Evolutionary conservation across 768 basidiomycete species (phyloP), one percentile per base, ranked within the genome.

Genomic region (Daedaleopsis sinensis): DNA sequence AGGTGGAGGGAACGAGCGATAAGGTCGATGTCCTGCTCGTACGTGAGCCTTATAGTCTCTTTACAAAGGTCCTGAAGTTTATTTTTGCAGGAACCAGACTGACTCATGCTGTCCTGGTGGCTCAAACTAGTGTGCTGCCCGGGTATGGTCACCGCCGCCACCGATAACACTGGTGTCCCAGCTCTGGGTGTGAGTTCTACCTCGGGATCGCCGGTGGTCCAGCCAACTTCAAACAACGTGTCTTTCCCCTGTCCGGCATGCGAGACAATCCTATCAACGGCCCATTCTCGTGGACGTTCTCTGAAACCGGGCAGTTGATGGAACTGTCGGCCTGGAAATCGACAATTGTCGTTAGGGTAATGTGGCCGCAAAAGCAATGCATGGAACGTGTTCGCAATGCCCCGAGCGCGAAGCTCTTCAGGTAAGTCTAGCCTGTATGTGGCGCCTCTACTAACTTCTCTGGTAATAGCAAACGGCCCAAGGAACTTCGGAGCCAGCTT

Each of bases 401-500:
- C 43, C 3, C 72, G 66, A 2, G 43, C 27, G 36, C 42, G 27
- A 1, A 77, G 59, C 7, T 71, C 74, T 0, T 35, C 49, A 0
- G 78, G 74, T 1, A 79, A 46, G 2, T 74, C 63, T 0, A 80
- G 58, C 7, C 11, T 57, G 60, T 77, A 79, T 0, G 60, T 0
- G 67, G 73, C 8, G 46, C 64, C 1, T 62, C 27, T 13, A 3
- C 11, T 23, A 27, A 65, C 42, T 0, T 68, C 1, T 27, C 32
- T 35, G 32, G 10, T 0, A 1, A 79, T 69, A 5, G 62, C 48
- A 52, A 71, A 80, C 0, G 78, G 80, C 7, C 80, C 77, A 13
- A 80, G 67, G 58, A 60, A 79, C 42, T 74, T 75, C 0, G 75
- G 79, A 0, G 68, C 35, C 0, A 80, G 65, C 52, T 79, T 80